Conservation (phyloP, 1,284 basidiomycete genomes). For the Sanghuangporus sanghuang region DNA sequence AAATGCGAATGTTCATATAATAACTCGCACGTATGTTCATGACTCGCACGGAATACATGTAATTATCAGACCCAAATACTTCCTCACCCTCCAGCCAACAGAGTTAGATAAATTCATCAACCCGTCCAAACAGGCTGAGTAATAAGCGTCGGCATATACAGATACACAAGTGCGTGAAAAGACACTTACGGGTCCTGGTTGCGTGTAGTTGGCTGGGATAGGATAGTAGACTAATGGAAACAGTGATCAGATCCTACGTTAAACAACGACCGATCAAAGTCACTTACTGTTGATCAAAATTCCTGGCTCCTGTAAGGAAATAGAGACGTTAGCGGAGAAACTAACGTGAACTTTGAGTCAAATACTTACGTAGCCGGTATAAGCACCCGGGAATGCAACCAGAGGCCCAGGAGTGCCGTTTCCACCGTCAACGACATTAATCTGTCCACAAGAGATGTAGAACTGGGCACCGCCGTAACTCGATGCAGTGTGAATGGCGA, state of each 20-base stretch:
- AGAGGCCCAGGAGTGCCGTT: slow-evolving; percentile 30
- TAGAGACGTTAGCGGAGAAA: neutral
- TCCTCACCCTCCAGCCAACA: too few relatives aligned
- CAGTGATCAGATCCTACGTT: neutral
- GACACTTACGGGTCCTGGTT: slow-evolving; percentile 17
- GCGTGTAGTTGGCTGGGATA: slow-evolving; percentile 18
- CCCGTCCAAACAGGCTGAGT: slow-evolving; percentile 16
- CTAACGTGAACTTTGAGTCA: neutral
- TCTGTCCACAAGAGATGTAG: slow-evolving; percentile 29
- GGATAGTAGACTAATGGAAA: slow-evolving; percentile 15
- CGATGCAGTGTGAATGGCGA: slow-evolving; percentile 23
- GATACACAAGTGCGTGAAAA: neutral
- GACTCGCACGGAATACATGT: too few relatives aligned
- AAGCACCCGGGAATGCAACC: slow-evolving; percentile 33
- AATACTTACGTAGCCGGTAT: slow-evolving; percentile 27
- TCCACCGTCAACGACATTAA: slow-evolving; percentile 33
- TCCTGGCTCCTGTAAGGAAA: slow-evolving; percentile 11
- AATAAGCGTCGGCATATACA: neutral
- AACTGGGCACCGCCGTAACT: slow-evolving; percentile 21
- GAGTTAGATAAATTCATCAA: neutral
- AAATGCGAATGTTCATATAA: too few relatives aligned
- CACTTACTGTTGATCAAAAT: slow-evolving; percentile 16
- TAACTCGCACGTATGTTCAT: too few relatives aligned
- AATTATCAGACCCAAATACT: too few relatives aligned
- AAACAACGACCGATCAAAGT: neutral